Evolutionary conservation across 2,329 filamentous ascomycete genomes (phyloP), one percentile per base, ranked within the genome.

Genomic region (Aspergillus arachidicola): DNA sequence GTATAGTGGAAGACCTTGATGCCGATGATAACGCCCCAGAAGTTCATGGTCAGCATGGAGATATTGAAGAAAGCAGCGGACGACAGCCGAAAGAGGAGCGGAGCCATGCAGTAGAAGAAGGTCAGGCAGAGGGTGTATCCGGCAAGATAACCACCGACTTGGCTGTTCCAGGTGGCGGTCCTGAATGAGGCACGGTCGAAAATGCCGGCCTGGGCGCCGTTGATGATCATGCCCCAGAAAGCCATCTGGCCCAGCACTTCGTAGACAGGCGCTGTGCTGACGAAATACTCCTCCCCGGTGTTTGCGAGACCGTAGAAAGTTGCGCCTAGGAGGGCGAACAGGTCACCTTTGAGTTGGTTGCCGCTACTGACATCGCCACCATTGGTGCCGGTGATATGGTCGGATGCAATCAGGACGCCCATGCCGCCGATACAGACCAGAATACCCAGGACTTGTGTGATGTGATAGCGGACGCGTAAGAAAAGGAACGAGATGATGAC

Each of bases 31-130:
- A 96, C 91, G 68, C 93, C 94, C 95, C 95, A 99, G 82, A 98
- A 98, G 80, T 96, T 97, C 71, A 89, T 92, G 2, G 95, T 98
- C 64, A 99, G 84, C 68, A 99, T 83, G 9, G 91, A 94, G 73
- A 98, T 96, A 79, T 99, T 96, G 83, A 97, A 96, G 81, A 99
- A 97, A 23, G 94, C 94, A 3, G 95, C 95, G 19, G 88, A 91
- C 32, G 91, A 91, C 82, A 98, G 91, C 68, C 95, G 92, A 79
- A 98, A 89, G 66, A 99, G 85, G 60, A 98, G 81, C 0, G 95
- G 95, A 0, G 91, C 93, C 3, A 95, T 83, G 9, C 89, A 89
- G 83, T 99, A 99, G 81, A 99, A 99, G 64, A 95, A 80, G 59
- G 86, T 83, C 26, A 99, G 85, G 64, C 89, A 89, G 21, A 97